Evolutionary conservation across 441 rosid genomes (phyloP), one percentile per base, ranked within the genome.

Genomic region (Eruca vesicaria): DNA sequence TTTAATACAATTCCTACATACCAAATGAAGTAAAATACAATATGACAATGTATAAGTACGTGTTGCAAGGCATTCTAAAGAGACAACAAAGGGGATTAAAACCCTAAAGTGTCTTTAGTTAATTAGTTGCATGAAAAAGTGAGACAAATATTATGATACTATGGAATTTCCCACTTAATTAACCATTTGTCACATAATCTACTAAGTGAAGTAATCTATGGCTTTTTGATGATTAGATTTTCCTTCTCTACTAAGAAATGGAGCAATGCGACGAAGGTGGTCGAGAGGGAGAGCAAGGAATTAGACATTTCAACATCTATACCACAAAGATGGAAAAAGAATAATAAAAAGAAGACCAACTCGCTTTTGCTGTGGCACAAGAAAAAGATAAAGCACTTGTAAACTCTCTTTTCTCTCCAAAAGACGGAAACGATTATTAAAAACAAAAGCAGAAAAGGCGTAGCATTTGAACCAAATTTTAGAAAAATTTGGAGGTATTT

Each of bases 211-310:
- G 43, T 57, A 38, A 41, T 23, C 32, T 67, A 18, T 3, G 19
- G 11, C 74, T 69, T 71, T 71, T 65, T 65, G 72, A 33, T 14
- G 60, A 59, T 50, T 66, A 12, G 29, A 59, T 66, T 71, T 88
- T 79, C 29, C 88, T 88, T 88, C 81, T 41, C 68, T 60, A 9
- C 75, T 88, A 88, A 88, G 92, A 73, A 88, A 86, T 38, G 76
- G 18, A 43, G 43, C 62, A 63, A 69, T 50, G 48, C 64, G 7
- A 4, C 28, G 6, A 66, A 71, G 63, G 63, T 77, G 80, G 80
- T 72, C 73, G 77, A 77, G 80, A 16, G 72, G n/a, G 73, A 77
- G 76, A 50, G 76, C 63, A 77, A 77, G 77, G 80, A 77, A 77
- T 77, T 77, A 71, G 80, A 77, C 76, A 76, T 43, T 76, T 15